Percentiles rank a stretch among this genome's conserved stretches.
Conservation (phyloP, 2,329 filamentous ascomycete species). For the Hortaea werneckii region DNA sequence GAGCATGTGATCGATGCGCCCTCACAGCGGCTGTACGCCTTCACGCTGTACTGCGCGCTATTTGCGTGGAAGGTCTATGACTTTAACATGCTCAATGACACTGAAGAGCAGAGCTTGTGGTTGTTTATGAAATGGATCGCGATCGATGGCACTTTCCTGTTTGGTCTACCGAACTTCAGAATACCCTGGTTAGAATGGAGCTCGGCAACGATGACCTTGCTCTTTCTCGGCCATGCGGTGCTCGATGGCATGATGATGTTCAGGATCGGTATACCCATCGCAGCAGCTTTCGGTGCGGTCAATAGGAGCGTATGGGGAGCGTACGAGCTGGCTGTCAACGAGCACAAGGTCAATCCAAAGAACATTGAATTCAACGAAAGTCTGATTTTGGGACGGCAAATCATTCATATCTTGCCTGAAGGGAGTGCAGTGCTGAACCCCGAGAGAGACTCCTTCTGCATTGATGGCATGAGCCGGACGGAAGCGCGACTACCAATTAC, state of each 20-base stretch:
- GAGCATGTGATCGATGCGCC: constrained; percentile 76
- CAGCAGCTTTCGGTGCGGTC: constrained; percentile 60
- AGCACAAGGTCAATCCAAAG: constrained; percentile 79
- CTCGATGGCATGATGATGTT: constrained; percentile 88
- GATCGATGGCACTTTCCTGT: constrained; percentile 78
- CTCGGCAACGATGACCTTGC: constrained; percentile 57
- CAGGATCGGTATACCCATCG: constrained; percentile 68
- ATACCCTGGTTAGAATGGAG: constrained; percentile 97
- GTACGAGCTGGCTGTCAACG: constrained; percentile 85
- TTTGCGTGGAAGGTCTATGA: constrained; percentile 81
- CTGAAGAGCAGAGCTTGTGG: constrained; percentile 78
- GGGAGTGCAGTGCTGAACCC: constrained; percentile 84
- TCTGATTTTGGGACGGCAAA: constrained; percentile 89
- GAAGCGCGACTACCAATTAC: constrained; percentile 66
- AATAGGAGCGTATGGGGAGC: constrained; percentile 74
- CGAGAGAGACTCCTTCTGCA: constrained; percentile 67
- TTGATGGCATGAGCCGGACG: constrained; percentile 51
- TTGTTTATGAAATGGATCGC: constrained; percentile 89
- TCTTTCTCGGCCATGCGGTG: constrained; percentile 62
- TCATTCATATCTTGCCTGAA: constrained; percentile 94
- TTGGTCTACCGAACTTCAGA: constrained; percentile 72
- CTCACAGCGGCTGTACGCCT: constrained; percentile 78
- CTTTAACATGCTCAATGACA: constrained; percentile 66
- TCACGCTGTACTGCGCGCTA: constrained; percentile 65
- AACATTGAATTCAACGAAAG: constrained; percentile 85